Evolutionary conservation across 1,284 basidiomycete genomes (phyloP).

Genomic region (Apiotrichum domesticum): DNA sequence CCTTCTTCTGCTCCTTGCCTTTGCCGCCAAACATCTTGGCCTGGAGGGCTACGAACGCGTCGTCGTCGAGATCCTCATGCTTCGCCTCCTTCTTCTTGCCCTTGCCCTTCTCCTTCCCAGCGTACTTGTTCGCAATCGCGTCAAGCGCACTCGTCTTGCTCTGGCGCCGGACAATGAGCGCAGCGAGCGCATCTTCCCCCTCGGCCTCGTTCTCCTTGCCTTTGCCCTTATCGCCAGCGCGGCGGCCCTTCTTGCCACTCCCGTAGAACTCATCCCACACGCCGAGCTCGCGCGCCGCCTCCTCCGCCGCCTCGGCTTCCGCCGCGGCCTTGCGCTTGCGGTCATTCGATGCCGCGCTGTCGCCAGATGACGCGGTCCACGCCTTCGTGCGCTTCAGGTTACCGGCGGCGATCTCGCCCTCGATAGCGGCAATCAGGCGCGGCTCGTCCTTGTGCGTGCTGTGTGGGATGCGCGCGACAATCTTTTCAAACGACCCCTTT

Average conservation of each 20-base stretch:
- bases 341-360: slow-evolving; percentile 67
- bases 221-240: slow-evolving; percentile 53
- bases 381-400: slow-evolving; percentile 55
- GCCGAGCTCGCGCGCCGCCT: slow-evolving; percentile 76
- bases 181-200: slow-evolving; percentile 63
- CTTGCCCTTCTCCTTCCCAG: slow-evolving; percentile 5
- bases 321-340: slow-evolving; percentile 67
- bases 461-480: slow-evolving; percentile 79
- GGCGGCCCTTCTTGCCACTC: slow-evolving; percentile 61
- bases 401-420: slow-evolving; percentile 57
- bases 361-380: slow-evolving; percentile 64
- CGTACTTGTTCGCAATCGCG: slow-evolving; percentile 73
- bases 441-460: slow-evolving; percentile 72
- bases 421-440: slow-evolving; percentile 68
- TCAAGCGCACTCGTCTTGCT: slow-evolving; percentile 62
- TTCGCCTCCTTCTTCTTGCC: slow-evolving; percentile 15
- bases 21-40: slow-evolving; percentile 33
- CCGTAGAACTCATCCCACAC: slow-evolving; percentile 96
- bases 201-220: slow-evolving; percentile 51
- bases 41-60: slow-evolving; percentile 41
- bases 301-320: slow-evolving; percentile 80
- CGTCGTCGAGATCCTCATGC: slow-evolving; percentile 39
- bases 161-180: slow-evolving; percentile 73
- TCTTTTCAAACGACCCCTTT: slow-evolving; percentile 65
- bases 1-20: slow-evolving; percentile 10